Conservation (phyloP, 1,139 yeast species). For the Hemisphaericaspora xylanilytica region DNA sequence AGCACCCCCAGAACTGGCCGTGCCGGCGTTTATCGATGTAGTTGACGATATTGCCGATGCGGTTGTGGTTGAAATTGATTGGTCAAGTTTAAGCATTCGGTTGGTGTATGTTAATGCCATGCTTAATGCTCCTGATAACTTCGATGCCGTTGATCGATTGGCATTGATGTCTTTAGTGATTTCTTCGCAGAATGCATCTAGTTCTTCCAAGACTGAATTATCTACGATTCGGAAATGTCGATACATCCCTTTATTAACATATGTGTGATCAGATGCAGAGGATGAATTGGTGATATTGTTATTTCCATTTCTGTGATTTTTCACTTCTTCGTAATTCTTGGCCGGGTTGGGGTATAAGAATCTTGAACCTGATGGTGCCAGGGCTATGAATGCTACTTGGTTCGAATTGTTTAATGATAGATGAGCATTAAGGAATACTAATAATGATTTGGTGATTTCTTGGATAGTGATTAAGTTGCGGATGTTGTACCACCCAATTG, state of each 20-base stretch:
- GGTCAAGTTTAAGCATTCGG: slow-evolving; percentile 56
- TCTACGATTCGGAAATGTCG: slow-evolving; percentile 83
- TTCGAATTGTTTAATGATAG: slow-evolving; percentile 82
- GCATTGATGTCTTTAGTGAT: slow-evolving; percentile 19
- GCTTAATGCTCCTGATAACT: slow-evolving; percentile 77
- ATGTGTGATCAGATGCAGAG: neutral
- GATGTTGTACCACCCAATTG: slow-evolving; percentile 69
- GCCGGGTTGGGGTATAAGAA: slow-evolving; percentile 65
- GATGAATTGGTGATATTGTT: neutral
- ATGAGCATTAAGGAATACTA: slow-evolving; percentile 82
- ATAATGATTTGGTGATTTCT: slow-evolving; percentile 56
- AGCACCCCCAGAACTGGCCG: too few species aligned
- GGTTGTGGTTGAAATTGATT: slow-evolving; percentile 45
- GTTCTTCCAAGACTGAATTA: slow-evolving; percentile 65
- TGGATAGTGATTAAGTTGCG: slow-evolving; percentile 45
- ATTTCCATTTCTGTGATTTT: slow-evolving; percentile 6
- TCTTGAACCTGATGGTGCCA: slow-evolving; percentile 68
- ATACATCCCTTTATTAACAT: slow-evolving; percentile 56
- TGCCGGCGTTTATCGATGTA: slow-evolving; percentile 23
- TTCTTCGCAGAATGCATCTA: slow-evolving; percentile 48
- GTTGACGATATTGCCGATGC: slow-evolving; percentile 47
- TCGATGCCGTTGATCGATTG: slow-evolving; percentile 27
- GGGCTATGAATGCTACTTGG: slow-evolving; percentile 78
- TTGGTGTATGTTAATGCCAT: slow-evolving; percentile 78
- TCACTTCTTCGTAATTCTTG: slow-evolving; percentile 22